These are phyloP conservation scores for Hibiscus tridactylites DNA, from an alignment of 345 rosid species.

Conservation along the genomic window DNA sequence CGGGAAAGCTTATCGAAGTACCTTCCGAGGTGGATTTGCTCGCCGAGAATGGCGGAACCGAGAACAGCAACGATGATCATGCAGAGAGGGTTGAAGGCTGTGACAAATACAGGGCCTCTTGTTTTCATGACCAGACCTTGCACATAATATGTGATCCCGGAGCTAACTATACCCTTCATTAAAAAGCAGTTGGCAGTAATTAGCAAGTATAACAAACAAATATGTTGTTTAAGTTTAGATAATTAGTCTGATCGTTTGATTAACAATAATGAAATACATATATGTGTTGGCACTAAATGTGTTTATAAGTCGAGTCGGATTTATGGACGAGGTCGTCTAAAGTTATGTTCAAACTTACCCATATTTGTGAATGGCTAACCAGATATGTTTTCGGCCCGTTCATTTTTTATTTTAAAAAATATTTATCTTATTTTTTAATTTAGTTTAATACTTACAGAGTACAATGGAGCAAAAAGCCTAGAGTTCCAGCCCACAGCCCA, in stretches of 20 bases:
- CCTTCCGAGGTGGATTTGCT: conserved; percentile 68
- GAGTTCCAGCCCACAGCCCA: conserved; percentile 74
- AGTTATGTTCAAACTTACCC: too few species aligned
- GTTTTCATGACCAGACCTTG: conserved; percentile 71
- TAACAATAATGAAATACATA: too few species aligned
- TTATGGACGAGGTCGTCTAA: too few species aligned
- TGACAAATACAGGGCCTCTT: conserved; percentile 69
- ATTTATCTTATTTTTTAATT: too few species aligned
- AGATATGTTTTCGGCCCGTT: too few species aligned
- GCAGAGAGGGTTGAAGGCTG: conserved; percentile 74
- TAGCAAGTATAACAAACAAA: not conserved
- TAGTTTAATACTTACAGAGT: conserved; percentile 27
- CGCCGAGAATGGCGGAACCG: conserved; percentile 44
- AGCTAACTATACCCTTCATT: conserved; percentile 50
- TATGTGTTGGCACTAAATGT: too few species aligned
- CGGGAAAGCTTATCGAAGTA: not conserved
- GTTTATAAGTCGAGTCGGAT: too few species aligned
- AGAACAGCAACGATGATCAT: conserved; percentile 60
- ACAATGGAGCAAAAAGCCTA: conserved; percentile 65
- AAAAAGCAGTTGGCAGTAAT: not conserved
- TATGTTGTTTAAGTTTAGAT: too few species aligned
- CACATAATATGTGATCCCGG: conserved; percentile 63
- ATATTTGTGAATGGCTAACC: too few species aligned
- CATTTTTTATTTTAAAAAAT: too few species aligned
- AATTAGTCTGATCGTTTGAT: too few species aligned